Conservation (phyloP, 345 rosid genomes). For the Lagerstroemia speciosa region DNA sequence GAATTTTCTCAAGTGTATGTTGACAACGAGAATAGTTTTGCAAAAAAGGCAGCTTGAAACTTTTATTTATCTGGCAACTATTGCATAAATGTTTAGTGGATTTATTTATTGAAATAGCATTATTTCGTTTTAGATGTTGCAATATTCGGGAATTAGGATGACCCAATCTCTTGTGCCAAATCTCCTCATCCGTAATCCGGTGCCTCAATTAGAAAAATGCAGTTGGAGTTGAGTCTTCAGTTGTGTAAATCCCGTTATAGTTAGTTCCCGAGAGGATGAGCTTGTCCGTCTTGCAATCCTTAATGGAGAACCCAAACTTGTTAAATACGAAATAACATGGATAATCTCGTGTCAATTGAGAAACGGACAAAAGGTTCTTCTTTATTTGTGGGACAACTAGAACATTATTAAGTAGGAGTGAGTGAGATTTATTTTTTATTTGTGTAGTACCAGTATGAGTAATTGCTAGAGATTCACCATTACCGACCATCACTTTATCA, state of each 20-base stretch:
- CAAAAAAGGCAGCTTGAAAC: too few relatives aligned
- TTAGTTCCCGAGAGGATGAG: neutral
- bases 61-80: too few relatives aligned
- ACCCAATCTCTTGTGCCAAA: neutral
- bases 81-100: too few relatives aligned
- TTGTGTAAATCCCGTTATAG: neutral
- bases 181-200: neutral
- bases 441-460: neutral
- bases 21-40: too few relatives aligned
- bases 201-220: neutral
- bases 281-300: neutral
- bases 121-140: too few relatives aligned
- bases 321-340: neutral
- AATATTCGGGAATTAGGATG: slow-evolving; percentile 1
- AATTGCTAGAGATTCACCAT: neutral
- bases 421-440: neutral
- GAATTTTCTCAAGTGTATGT: too few relatives aligned
- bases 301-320: neutral
- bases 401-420: neutral
- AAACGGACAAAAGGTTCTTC: too few relatives aligned
- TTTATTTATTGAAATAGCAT: too few relatives aligned
- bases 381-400: too few relatives aligned
- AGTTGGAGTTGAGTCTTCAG: neutral
- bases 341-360: neutral
- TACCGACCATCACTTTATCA: neutral